These are phyloP conservation scores for Cyclocybe aegerita DNA, from an alignment of 768 basidiomycete species.

Conservation along the genomic window DNA sequence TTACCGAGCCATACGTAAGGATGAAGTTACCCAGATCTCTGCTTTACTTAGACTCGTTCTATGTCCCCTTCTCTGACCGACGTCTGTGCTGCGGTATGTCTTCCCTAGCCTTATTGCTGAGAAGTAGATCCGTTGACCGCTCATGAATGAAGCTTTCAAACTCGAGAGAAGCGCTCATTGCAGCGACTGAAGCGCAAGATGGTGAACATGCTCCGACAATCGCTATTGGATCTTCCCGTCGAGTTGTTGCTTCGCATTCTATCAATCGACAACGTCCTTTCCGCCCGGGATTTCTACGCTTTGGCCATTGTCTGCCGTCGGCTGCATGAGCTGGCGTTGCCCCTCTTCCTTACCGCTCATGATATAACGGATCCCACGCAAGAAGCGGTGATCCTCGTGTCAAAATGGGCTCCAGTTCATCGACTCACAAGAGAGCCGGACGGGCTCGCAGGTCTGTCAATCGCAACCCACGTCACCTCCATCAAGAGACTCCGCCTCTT, in stretches of 20 bases:
- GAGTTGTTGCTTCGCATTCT: constrained; percentile 18
- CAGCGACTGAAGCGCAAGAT: too few relatives aligned
- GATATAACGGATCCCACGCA: constrained; percentile 16
- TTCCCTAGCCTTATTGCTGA: too few relatives aligned
- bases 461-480: constrained; percentile 6
- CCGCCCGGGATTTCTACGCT: constrained; percentile 10
- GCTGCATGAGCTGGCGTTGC: constrained; percentile 11
- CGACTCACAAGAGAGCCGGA: constrained; percentile 8
- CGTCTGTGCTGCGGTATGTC: too few relatives aligned
- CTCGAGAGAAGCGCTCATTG: too few relatives aligned
- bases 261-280: constrained; percentile 3
- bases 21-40: too few relatives aligned
- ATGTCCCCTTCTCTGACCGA: too few relatives aligned
- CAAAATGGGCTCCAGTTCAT: constrained; percentile 12
- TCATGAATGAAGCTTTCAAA: too few relatives aligned
- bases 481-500: constrained; percentile 16
- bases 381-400: constrained; percentile 9
- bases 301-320: constrained; percentile 10
- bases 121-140: too few relatives aligned
- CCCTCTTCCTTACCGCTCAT: constrained; percentile 11
- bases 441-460: constrained; percentile 13
- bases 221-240: constrained; percentile 13
- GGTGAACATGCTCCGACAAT: too few relatives aligned
- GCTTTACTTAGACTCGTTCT: too few relatives aligned
- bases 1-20: too few relatives aligned